A percentile compares a stretch with the other conserved stretches of the same genome.
Evolutionary conservation across 2,329 filamentous ascomycete species (phyloP).

Genomic region (Aureobasidium pullulans): DNA sequence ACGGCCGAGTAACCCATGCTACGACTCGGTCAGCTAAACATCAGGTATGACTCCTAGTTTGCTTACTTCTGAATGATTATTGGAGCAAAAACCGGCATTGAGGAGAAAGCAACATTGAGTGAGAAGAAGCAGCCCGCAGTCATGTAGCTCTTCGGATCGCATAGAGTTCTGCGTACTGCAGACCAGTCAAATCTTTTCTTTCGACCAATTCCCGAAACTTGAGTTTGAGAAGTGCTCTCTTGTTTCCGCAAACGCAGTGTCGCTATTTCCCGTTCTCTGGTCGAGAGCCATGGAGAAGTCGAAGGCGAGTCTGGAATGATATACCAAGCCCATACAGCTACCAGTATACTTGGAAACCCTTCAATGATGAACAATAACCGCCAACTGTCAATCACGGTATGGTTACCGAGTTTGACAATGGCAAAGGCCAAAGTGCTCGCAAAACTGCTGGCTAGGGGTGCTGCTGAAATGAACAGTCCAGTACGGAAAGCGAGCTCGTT

Average conservation of each 20-base stretch:
- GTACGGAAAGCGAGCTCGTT: slow-evolving; percentile 77
- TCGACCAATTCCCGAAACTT: slow-evolving; percentile 16
- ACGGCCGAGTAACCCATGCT: slow-evolving; percentile 64
- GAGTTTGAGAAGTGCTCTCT: slow-evolving; percentile 26
- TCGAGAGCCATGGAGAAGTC: slow-evolving; percentile 34
- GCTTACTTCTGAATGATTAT: slow-evolving; percentile 54
- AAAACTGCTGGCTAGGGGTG: slow-evolving; percentile 56
- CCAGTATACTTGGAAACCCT: slow-evolving; percentile 73
- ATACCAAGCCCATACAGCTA: slow-evolving; percentile 63
- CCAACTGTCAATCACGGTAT: slow-evolving; percentile 70
- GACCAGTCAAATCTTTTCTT: slow-evolving; percentile 39
- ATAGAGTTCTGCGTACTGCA: slow-evolving; percentile 53
- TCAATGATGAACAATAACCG: slow-evolving; percentile 77
- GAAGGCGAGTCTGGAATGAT: slow-evolving; percentile 65
- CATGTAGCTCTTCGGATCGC: slow-evolving; percentile 64
- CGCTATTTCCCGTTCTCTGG: slow-evolving; percentile 55
- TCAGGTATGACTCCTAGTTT: not conserved
- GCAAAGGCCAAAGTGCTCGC: slow-evolving; percentile 73
- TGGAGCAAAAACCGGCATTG: slow-evolving; percentile 65
- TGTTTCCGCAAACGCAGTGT: slow-evolving; percentile 55
- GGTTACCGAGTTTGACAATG: slow-evolving; percentile 61
- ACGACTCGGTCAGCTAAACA: slow-evolving; percentile 14
- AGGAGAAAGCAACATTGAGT: slow-evolving; percentile 81
- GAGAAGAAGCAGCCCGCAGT: slow-evolving; percentile 79
- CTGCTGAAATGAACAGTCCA: slow-evolving; percentile 76